phyloP scores from a whole-genome alignment of 176 grass and related monocot genomes.

The Carex scoparia region DNA sequence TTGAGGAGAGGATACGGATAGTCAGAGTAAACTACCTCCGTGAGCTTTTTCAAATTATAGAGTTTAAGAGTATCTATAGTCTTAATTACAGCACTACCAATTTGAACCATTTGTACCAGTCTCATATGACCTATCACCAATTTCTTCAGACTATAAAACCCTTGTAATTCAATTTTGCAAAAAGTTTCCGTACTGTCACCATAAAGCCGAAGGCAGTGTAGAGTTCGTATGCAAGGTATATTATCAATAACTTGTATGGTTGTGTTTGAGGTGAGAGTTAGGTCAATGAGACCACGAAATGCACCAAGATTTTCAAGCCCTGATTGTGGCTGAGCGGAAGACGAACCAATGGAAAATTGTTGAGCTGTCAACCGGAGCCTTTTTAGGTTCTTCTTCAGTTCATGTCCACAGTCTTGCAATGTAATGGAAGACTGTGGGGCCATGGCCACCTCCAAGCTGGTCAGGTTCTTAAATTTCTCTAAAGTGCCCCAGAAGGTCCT shows the following conservation, averaged over 20 bases:
- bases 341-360: too few species aligned
- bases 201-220: not conserved
- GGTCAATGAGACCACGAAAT: not conserved
- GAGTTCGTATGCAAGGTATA: rapidly evolving
- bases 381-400: not conserved
- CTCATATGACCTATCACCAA: not conserved
- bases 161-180: not conserved
- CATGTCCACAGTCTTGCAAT: not conserved
- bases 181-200: not conserved
- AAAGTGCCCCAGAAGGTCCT: not conserved
- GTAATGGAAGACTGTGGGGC: not conserved
- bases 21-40: not conserved
- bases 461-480: not conserved
- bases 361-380: not conserved
- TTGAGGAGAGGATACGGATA: not conserved
- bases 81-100: not conserved
- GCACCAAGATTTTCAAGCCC: not conserved
- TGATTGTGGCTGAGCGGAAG: not conserved
- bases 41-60: not conserved
- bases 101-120: not conserved
- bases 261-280: not conserved
- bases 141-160: not conserved
- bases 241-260: not conserved
- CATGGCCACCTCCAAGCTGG: not conserved
- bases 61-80: not conserved